phyloP scores from a whole-genome alignment of 2,329 filamentous ascomycete species.

The Alternaria dauci region DNA sequence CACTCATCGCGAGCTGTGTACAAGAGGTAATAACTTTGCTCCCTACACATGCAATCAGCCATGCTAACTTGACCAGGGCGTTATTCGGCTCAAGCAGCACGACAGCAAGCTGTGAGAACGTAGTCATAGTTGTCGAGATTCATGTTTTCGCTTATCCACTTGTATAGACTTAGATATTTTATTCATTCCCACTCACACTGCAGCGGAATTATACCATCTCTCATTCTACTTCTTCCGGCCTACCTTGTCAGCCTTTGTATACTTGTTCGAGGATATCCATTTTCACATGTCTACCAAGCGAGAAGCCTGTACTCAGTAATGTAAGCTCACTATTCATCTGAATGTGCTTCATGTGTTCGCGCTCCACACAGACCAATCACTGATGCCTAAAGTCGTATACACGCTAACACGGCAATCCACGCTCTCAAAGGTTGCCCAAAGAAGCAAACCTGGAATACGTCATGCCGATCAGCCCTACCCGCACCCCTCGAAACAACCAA shows the following conservation, averaged over 20 bases:
- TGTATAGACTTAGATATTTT: background rate
- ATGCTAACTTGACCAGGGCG: slow-evolving; percentile 20
- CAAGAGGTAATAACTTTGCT: slow-evolving; percentile 68
- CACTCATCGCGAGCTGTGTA: slow-evolving; percentile 77
- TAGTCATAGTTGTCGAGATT: background rate
- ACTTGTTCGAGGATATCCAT: too few species aligned
- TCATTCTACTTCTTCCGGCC: background rate
- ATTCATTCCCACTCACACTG: background rate
- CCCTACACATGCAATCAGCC: background rate
- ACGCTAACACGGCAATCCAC: slow-evolving; percentile 6
- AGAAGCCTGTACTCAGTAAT: too few species aligned
- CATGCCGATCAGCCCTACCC: slow-evolving; percentile 15
- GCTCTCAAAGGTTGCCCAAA: background rate
- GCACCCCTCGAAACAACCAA: background rate
- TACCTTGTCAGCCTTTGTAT: too few species aligned
- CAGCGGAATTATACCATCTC: background rate
- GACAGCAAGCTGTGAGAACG: slow-evolving; percentile 22
- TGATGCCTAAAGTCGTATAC: background rate
- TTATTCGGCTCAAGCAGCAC: slow-evolving; percentile 25
- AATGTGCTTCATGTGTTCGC: too few species aligned
- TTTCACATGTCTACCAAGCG: too few species aligned
- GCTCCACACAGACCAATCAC: background rate
- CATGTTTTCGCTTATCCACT: background rate
- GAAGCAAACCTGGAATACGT: slow-evolving; percentile 4
- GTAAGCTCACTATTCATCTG: too few species aligned